Evolutionary conservation across 352 stramenopile species (phyloP).

Genomic region (Pythium rishiriense): DNA sequence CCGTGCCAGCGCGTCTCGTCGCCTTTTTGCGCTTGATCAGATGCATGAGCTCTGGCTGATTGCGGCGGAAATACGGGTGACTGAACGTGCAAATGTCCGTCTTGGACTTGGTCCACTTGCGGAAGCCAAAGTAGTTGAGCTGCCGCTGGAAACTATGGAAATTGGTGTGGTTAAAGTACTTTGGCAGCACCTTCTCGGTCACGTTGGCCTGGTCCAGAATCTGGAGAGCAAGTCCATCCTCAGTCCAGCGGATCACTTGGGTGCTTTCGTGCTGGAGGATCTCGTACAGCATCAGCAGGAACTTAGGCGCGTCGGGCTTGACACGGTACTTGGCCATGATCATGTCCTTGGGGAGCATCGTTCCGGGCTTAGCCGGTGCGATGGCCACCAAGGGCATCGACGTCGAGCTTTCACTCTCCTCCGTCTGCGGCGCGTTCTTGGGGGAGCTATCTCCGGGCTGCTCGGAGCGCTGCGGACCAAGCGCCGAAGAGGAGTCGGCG

Average conservation of each 20-base stretch:
- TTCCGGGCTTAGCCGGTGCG: slow-evolving; percentile 11
- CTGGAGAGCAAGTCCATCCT: slow-evolving; percentile 46
- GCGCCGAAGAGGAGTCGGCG: not conserved
- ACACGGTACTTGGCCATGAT: slow-evolving; percentile 27
- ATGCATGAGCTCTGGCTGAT: slow-evolving; percentile 72
- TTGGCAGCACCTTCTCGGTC: slow-evolving; percentile 75
- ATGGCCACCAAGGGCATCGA: slow-evolving; percentile 14
- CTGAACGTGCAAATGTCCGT: slow-evolving; percentile 87
- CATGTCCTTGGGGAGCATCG: slow-evolving; percentile 9
- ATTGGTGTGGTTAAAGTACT: slow-evolving; percentile 90
- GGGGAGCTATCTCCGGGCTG: not conserved
- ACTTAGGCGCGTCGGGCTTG: slow-evolving; percentile 53
- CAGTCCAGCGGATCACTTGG: slow-evolving; percentile 50
- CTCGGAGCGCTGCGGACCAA: not conserved
- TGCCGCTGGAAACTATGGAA: slow-evolving; percentile 90
- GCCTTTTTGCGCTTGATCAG: slow-evolving; percentile 85
- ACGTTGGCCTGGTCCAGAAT: slow-evolving; percentile 50
- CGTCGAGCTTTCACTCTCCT: not conserved
- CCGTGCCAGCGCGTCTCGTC: slow-evolving; percentile 38
- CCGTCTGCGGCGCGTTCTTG: not conserved
- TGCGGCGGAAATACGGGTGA: slow-evolving; percentile 73
- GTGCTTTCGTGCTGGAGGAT: slow-evolving; percentile 55
- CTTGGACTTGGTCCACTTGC: slow-evolving; percentile 64
- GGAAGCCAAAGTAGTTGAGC: slow-evolving; percentile 90
- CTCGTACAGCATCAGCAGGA: slow-evolving; percentile 53